Evolutionary conservation across 1,284 basidiomycete species (phyloP).

Genomic region (Apiotrichum veenhuisii): DNA sequence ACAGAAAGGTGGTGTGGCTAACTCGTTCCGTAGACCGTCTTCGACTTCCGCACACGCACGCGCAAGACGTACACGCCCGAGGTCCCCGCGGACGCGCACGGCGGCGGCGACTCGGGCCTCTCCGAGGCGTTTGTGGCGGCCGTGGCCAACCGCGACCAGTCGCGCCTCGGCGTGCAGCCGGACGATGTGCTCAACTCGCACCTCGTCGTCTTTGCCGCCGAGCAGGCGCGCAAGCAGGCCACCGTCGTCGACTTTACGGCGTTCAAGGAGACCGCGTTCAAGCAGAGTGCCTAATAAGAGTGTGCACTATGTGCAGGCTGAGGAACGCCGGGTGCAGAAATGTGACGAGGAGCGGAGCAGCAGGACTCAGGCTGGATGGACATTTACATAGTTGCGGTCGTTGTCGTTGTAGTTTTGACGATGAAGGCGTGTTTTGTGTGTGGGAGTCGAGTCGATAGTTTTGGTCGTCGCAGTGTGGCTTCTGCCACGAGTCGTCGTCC

Average conservation of each 20-base stretch:
- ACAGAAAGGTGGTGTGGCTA: not conserved
- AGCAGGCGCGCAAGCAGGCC: slow-evolving; percentile 65
- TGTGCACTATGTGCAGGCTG: too few relatives aligned
- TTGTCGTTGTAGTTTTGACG: too few relatives aligned
- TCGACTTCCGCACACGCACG: slow-evolving; percentile 62
- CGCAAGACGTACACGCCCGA: slow-evolving; percentile 56
- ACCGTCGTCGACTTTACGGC: slow-evolving; percentile 57
- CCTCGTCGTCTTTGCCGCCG: slow-evolving; percentile 77
- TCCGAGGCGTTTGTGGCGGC: slow-evolving; percentile 68
- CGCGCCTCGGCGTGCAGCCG: slow-evolving; percentile 60
- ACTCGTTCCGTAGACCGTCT: slow-evolving; percentile 52
- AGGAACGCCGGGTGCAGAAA: too few relatives aligned
- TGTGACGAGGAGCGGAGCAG: too few relatives aligned
- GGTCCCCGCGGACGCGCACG: slow-evolving; percentile 61
- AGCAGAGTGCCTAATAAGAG: too few relatives aligned
- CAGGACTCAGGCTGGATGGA: too few relatives aligned
- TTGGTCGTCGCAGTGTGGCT: too few relatives aligned
- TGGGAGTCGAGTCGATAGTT: too few relatives aligned
- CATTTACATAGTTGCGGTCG: too few relatives aligned
- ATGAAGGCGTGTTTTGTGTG: too few relatives aligned
- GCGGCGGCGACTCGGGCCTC: slow-evolving; percentile 73
- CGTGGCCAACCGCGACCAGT: slow-evolving; percentile 58
- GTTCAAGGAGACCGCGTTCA: slow-evolving; percentile 29
- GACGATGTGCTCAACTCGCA: slow-evolving; percentile 70
- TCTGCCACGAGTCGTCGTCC: too few relatives aligned